Base-by-base conservation (phyloP, 2,329 filamentous ascomycete species). In the Cryphonectria japonica region DNA sequence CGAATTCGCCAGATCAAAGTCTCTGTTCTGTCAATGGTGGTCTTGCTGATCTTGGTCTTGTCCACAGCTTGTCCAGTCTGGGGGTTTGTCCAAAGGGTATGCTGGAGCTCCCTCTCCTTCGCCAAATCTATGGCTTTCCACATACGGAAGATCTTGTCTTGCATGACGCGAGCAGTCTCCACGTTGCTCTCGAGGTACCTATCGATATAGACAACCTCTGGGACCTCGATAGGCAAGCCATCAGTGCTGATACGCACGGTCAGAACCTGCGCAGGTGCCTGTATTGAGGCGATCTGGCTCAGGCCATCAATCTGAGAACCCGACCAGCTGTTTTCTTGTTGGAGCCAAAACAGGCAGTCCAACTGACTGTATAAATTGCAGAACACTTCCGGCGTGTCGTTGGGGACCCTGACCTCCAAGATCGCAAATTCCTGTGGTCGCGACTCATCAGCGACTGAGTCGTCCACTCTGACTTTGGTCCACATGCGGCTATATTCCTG, bases 361-460 rank as follows among this genome's bases (percentile, higher is more conserved):
- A 81, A 77, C 32, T 79, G 78, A 69, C 80, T 78, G 73, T 81
- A 81, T 52, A 81, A 75, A 54, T 79, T 80, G 7, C 83, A 83
- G 32, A 97, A 89, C 75, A 95, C 88, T 80, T 97, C 96, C 4
- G 94, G 93, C 72, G 93, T 91, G 82, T 96, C 96, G 82, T 95
- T 91, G 6, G 91, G 88, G n/a, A 97, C 54, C 26, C 67, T 72
- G 6, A 74, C 70, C 11, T 76, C 74, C n/a, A 77, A 69, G 11
- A 77, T 69, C 0, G 68, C 76, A 34, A 75, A 77, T 32, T 71
- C 66, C 9, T 71, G 69, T 6, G 46, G 54, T 4, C 57, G 34
- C 26, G 62, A 26, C 11, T 65, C 71, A 37, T 71, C 66, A 3
- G 41, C 16, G 9, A 41, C 57, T 26, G 69, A 57, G 6, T 73